Percentiles rank a stretch among this genome's conserved stretches.
These are phyloP conservation scores for Coelastrella sp. DNA, from an alignment of 139 green algal genomes.

Conservation along the genomic window DNA sequence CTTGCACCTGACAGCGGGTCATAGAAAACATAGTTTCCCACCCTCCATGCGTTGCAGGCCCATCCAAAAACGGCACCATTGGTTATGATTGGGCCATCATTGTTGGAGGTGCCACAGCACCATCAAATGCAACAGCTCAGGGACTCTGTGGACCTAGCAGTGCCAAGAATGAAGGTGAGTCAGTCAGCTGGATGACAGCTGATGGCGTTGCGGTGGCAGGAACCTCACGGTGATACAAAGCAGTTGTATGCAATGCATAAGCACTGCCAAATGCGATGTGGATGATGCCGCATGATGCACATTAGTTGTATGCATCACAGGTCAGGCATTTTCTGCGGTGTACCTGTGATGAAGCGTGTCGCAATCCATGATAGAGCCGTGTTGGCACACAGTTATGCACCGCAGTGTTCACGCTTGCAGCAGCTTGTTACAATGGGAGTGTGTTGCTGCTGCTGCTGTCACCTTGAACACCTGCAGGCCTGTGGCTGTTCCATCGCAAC, in stretches of 20 bases:
- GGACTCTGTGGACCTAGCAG: conserved; percentile 26
- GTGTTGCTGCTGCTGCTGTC: not conserved
- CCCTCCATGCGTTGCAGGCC: not conserved
- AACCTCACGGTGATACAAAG: not conserved
- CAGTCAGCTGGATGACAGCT: not conserved
- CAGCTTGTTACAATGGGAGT: not conserved
- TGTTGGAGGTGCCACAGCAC: not conserved
- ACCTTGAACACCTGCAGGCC: not conserved
- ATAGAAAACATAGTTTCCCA: too few species aligned
- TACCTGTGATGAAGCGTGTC: too few species aligned
- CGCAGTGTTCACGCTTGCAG: not conserved
- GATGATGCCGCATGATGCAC: not conserved
- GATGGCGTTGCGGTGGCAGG: not conserved
- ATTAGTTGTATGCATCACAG: too few species aligned
- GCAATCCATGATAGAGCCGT: too few species aligned
- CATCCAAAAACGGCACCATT: not conserved
- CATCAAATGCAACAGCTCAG: not conserved
- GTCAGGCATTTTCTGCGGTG: too few species aligned
- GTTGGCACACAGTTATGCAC: not conserved
- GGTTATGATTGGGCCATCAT: conserved; percentile 42
- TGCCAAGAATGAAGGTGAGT: conserved; percentile 31
- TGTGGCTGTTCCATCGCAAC: conserved; percentile 38
- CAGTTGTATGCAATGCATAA: not conserved
- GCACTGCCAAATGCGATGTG: not conserved
- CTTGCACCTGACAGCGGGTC: too few species aligned